Evolutionary conservation across 176 grass and related monocot genomes (phyloP).

Genomic region (Olyra latifolia): DNA sequence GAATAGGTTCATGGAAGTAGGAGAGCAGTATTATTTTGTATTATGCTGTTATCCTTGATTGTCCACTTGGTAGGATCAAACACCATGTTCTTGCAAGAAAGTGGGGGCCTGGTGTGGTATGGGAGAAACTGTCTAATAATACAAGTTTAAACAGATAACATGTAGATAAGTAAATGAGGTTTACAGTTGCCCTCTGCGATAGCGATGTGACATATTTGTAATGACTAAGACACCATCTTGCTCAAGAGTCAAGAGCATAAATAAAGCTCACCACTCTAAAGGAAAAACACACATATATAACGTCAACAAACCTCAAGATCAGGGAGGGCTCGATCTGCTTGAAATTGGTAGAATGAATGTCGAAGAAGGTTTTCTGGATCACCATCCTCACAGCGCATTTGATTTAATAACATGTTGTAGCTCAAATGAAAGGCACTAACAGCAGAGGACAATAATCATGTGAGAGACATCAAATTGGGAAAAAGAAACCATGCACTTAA

Average conservation of each 20-base stretch:
- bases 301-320: conserved; percentile 75
- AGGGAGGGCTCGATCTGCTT: conserved; percentile 81
- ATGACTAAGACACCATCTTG: not conserved
- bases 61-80: not conserved
- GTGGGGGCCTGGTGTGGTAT: not conserved
- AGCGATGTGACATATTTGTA: not conserved
- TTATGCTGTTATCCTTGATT: not conserved
- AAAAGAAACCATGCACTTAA: not conserved
- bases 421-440: conserved; percentile 91
- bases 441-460: conserved; percentile 24
- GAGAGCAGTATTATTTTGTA: not conserved
- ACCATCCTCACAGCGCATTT: conserved; percentile 92
- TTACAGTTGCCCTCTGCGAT: not conserved
- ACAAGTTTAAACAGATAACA: not conserved
- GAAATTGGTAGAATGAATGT: conserved; percentile 95
- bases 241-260: not conserved
- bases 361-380: conserved; percentile 96
- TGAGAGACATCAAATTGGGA: not conserved
- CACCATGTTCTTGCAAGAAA: not conserved
- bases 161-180: conserved; percentile 6
- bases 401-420: conserved; percentile 98
- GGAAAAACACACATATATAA: not conserved
- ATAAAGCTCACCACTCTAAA: not conserved
- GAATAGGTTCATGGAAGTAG: not conserved
- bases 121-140: not conserved